These are phyloP conservation scores for Hippophae tibetana DNA, from an alignment of 306 rosid species.

Conservation along the genomic window DNA sequence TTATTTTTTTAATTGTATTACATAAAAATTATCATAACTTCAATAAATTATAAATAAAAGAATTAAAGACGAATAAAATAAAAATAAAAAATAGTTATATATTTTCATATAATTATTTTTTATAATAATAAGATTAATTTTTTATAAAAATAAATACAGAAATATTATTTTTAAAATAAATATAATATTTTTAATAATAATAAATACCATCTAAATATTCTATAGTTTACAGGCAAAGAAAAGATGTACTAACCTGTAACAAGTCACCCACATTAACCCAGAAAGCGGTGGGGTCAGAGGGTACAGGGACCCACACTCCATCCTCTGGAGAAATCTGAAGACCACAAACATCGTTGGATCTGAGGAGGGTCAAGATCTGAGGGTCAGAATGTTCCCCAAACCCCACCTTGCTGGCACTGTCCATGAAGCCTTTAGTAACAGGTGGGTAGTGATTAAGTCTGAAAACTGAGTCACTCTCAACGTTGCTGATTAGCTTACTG, in stretches of 20 bases:
- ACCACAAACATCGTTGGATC: conserved; percentile 77
- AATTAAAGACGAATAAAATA: neutral
- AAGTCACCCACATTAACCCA: conserved; percentile 76
- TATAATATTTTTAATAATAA: too few relatives aligned
- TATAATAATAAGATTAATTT: too few relatives aligned
- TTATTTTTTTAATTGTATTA: too few relatives aligned
- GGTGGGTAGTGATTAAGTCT: conserved; percentile 86
- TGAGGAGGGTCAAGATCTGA: conserved; percentile 62
- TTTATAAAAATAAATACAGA: too few relatives aligned
- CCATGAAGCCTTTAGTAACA: neutral
- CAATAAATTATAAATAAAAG: neutral
- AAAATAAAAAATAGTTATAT: too few relatives aligned
- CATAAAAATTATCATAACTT: neutral
- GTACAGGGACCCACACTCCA: conserved; percentile 63
- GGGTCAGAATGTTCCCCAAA: conserved; percentile 91
- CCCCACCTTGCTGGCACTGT: conserved; percentile 25
- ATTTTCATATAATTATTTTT: too few relatives aligned
- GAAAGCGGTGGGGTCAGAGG: conserved; percentile 61
- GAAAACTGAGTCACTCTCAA: conserved; percentile 55
- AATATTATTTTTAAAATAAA: too few relatives aligned
- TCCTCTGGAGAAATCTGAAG: conserved; percentile 55
- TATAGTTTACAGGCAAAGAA: too few relatives aligned
- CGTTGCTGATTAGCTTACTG: conserved; percentile 45
- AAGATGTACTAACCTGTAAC: conserved; percentile 29
- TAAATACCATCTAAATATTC: too few relatives aligned